These are phyloP conservation scores for Sordariomycetes sp. DNA, from an alignment of 2,329 filamentous ascomycete species.

Conservation along the genomic window DNA sequence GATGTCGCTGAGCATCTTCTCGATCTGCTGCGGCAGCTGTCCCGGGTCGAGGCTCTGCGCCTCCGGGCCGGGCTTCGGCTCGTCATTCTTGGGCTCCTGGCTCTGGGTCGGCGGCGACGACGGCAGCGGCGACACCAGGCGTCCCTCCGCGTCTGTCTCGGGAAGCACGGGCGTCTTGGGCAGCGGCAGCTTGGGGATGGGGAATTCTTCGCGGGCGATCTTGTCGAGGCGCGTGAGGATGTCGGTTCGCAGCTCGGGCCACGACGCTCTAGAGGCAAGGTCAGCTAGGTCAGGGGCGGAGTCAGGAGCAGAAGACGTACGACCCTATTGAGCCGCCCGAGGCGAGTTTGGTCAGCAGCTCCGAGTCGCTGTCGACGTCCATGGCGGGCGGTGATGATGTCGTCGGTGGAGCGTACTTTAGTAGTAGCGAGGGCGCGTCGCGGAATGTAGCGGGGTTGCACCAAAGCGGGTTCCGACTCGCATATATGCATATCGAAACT, in stretches of 20 bases:
- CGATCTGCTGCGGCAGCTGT: conserved; percentile 54
- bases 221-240: conserved; percentile 61
- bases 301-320: too few relatives aligned
- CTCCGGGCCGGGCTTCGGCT: conserved; percentile 22
- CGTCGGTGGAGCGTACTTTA: too few relatives aligned
- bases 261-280: conserved; percentile 46
- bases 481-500: too few relatives aligned
- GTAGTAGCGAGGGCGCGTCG: too few relatives aligned
- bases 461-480: too few relatives aligned
- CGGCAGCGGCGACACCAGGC: conserved; percentile 32
- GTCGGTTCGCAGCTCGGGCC: conserved; percentile 57
- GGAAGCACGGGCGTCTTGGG: conserved; percentile 28
- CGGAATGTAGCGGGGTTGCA: too few relatives aligned
- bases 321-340: conserved; percentile 43
- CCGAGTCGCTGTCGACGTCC: conserved; percentile 47
- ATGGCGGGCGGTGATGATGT: conserved; percentile 34
- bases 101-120: conserved; percentile 37
- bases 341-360: conserved; percentile 37
- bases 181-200: conserved; percentile 52
- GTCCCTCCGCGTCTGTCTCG: conserved; percentile 22
- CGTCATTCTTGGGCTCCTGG: conserved; percentile 58
- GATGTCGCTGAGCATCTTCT: conserved; percentile 53
- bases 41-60: conserved; percentile 23
- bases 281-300: conserved; percentile 7
- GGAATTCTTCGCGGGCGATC: conserved; percentile 71